phyloP scores from a whole-genome alignment of 441 rosid species.

The Populus tomentosa region DNA sequence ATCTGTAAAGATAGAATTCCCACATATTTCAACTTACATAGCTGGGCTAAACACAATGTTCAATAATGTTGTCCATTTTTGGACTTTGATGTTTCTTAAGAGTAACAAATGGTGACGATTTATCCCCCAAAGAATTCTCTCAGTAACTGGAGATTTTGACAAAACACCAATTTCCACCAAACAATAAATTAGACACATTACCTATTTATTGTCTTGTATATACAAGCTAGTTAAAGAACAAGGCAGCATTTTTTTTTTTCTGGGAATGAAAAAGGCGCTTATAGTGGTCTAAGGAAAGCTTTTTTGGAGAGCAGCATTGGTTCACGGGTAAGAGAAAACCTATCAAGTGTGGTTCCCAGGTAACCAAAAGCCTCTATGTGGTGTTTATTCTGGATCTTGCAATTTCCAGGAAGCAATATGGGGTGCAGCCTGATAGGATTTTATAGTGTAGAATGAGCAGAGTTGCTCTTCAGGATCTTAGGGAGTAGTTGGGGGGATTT shows the following conservation, averaged over 20 bases:
- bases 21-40: neutral
- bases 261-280: neutral
- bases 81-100: neutral
- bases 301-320: neutral
- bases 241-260: neutral
- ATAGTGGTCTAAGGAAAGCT: neutral
- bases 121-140: neutral
- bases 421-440: neutral
- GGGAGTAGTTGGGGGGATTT: too few species aligned
- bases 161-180: too few species aligned
- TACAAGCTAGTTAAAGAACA: neutral
- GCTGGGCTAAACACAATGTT: neutral
- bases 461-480: too few species aligned
- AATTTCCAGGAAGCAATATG: neutral
- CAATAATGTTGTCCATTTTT: neutral
- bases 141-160: too few species aligned
- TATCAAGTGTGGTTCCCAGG: too few species aligned
- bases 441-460: too few species aligned
- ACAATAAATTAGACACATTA: too few species aligned
- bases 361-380: too few species aligned
- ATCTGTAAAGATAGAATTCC: neutral
- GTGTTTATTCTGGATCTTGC: too few species aligned
- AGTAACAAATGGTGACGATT: too few species aligned
- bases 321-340: neutral
- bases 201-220: too few species aligned